A percentile compares a stretch with the other conserved stretches of the same genome.
Conservation (phyloP, 2,329 filamentous ascomycete genomes). For the Talaromyces atroroseus region DNA sequence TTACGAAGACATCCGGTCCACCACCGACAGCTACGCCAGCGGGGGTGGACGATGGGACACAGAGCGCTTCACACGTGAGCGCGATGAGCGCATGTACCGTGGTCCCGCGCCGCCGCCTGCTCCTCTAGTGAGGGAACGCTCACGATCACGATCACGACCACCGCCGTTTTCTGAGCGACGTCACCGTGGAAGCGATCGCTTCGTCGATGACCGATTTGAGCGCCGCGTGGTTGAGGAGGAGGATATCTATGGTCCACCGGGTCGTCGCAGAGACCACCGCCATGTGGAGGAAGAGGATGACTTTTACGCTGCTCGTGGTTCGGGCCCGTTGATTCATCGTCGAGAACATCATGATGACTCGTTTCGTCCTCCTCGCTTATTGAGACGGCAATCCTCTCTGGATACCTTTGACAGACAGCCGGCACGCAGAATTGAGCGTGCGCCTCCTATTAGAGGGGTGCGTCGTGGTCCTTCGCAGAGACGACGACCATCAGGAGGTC, state of each 20-base stretch:
- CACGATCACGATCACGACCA: conserved; percentile 12
- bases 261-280: conserved; percentile 32
- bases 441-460: conserved; percentile 30
- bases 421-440: conserved; percentile 45
- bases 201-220: conserved; percentile 36
- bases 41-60: conserved; percentile 33
- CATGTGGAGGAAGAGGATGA: conserved; percentile 39
- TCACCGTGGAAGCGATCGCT: neutral
- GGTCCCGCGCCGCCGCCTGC: conserved; percentile 28
- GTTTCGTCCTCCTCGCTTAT: conserved; percentile 58
- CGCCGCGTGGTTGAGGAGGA: conserved; percentile 38
- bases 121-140: conserved; percentile 17
- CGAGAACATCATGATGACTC: conserved; percentile 50
- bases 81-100: conserved; percentile 33
- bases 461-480: conserved; percentile 35
- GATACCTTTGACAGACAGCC: conserved; percentile 84
- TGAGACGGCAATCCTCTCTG: conserved; percentile 80
- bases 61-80: conserved; percentile 39
- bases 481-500: conserved; percentile 47
- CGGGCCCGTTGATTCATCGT: conserved; percentile 50
- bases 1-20: conserved; percentile 30
- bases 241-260: conserved; percentile 35
- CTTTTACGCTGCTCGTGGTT: conserved; percentile 29
- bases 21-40: conserved; percentile 17
- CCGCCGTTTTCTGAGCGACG: conserved; percentile 8